phyloP scores from a whole-genome alignment of 345 rosid species.

The Gossypium bickii region DNA sequence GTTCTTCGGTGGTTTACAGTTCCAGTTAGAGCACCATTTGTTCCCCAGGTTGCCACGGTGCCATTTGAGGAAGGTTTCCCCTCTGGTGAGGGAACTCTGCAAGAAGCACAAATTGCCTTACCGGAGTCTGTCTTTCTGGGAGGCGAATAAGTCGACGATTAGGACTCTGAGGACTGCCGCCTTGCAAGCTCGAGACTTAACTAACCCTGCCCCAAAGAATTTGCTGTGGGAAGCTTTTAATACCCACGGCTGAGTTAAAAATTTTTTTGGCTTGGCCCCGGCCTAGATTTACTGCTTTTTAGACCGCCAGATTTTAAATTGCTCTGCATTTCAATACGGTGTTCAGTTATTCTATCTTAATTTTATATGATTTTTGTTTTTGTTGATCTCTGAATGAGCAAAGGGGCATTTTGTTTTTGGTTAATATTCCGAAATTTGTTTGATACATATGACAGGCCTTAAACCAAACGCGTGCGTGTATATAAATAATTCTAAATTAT shows the following conservation, averaged over 20 bases:
- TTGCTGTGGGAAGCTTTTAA: slow-evolving; percentile 88
- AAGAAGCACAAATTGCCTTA: slow-evolving; percentile 90
- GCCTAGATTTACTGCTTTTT: background rate
- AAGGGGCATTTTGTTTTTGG: no score
- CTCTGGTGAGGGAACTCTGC: slow-evolving; percentile 69
- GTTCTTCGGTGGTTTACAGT: slow-evolving; percentile 85
- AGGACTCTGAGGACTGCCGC: slow-evolving; percentile 70
- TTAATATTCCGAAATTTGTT: no score
- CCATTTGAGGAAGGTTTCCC: slow-evolving; percentile 66
- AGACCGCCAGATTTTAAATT: no score
- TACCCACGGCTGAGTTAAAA: slow-evolving; percentile 57
- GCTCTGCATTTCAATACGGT: no score
- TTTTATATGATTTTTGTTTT: no score
- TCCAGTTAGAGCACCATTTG: slow-evolving; percentile 93
- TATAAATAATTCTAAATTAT: background rate
- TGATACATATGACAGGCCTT: background rate
- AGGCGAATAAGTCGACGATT: slow-evolving; percentile 70
- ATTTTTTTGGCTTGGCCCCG: background rate
- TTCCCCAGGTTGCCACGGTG: slow-evolving; percentile 87
- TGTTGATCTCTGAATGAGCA: no score
- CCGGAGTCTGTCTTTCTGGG: slow-evolving; percentile 70
- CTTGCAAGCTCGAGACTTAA: slow-evolving; percentile 60
- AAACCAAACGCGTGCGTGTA: background rate
- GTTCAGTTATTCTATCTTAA: no score
- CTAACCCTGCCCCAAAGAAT: slow-evolving; percentile 62